These are phyloP conservation scores for Fusarium sublunatum DNA, from an alignment of 2,329 filamentous ascomycete genomes.

Conservation along the genomic window DNA sequence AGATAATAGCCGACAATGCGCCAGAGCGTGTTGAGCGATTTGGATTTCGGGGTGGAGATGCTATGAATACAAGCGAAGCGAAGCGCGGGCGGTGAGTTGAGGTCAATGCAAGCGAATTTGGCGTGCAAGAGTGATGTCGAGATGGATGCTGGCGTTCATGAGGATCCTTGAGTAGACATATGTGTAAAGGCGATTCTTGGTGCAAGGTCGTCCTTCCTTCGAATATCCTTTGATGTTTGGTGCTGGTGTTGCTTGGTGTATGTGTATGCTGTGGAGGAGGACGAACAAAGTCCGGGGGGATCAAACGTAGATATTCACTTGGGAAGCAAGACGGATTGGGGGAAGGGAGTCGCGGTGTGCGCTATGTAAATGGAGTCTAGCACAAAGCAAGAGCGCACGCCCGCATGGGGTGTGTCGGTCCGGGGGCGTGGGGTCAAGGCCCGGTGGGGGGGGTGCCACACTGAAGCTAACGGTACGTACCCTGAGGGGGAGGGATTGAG, in stretches of 20 bases:
- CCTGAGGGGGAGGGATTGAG: background rate
- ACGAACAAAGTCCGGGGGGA: slow-evolving; percentile 44
- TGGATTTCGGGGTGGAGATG: slow-evolving; percentile 11
- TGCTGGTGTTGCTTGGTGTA: slow-evolving; percentile 31
- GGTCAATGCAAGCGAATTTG: slow-evolving; percentile 37
- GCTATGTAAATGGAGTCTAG: slow-evolving; percentile 42
- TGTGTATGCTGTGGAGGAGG: slow-evolving; percentile 42
- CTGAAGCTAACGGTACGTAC: slow-evolving; percentile 26
- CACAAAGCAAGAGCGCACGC: slow-evolving; percentile 37
- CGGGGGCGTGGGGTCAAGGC: slow-evolving; percentile 16
- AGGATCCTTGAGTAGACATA: slow-evolving; percentile 40
- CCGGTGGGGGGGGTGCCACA: slow-evolving; percentile 5
- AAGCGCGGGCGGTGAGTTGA: background rate
- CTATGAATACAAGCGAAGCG: slow-evolving; percentile 17
- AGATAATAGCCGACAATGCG: slow-evolving; percentile 37
- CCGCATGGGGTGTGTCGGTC: slow-evolving; percentile 22
- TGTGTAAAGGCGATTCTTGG: slow-evolving; percentile 27
- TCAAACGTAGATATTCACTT: slow-evolving; percentile 46
- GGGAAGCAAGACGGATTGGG: slow-evolving; percentile 44
- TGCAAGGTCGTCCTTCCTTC: slow-evolving; percentile 26
- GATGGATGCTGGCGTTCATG: slow-evolving; percentile 42
- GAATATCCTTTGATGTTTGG: slow-evolving; percentile 18
- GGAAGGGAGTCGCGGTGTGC: slow-evolving; percentile 47
- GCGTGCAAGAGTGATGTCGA: slow-evolving; percentile 31
- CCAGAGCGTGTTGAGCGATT: slow-evolving; percentile 24